A percentile compares a stretch with the other conserved stretches of the same genome.
phyloP scores from a whole-genome alignment of 306 rosid species.

The Corylus heterophylla region DNA sequence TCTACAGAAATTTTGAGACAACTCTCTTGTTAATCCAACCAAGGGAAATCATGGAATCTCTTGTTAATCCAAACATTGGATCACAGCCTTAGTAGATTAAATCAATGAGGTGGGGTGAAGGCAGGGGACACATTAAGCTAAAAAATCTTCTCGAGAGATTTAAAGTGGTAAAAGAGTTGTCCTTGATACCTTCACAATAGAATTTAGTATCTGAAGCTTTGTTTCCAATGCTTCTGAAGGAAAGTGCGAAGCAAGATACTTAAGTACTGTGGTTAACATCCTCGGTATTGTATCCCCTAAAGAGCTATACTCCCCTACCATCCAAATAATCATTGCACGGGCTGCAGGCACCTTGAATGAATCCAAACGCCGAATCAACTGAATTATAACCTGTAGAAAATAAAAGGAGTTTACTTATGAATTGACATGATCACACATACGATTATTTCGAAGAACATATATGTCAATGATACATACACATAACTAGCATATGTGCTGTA shows the following conservation, averaged over 20 bases:
- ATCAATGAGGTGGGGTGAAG: not conserved
- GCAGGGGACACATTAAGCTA: not conserved
- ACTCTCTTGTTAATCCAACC: not conserved
- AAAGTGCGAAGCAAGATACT: constrained; percentile 83
- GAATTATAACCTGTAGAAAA: constrained; percentile 70
- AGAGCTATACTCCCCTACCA: constrained; percentile 89
- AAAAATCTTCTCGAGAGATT: constrained; percentile 2
- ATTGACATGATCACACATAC: constrained; percentile 22
- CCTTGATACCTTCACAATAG: constrained; percentile 66
- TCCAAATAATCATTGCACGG: constrained; percentile 91
- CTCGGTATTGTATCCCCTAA: constrained; percentile 78
- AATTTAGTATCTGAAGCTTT: constrained; percentile 90
- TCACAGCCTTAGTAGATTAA: not conserved
- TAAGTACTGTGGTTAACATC: constrained; percentile 72
- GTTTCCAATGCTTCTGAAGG: constrained; percentile 81
- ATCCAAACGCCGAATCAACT: constrained; percentile 73
- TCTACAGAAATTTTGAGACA: not conserved
- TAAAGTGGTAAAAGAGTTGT: constrained; percentile 2
- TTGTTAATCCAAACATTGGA: not conserved
- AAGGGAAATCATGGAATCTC: too few relatives aligned
- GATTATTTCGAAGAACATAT: not conserved
- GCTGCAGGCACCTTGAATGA: constrained; percentile 80
- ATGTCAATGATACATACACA: constrained; percentile 1
- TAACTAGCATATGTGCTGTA: constrained; percentile 3
- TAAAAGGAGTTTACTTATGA: constrained; percentile 26